A percentile compares a stretch with the other conserved stretches of the same genome.
Evolutionary conservation across 108 stramenopile genomes (phyloP).

Genomic region (Aurantiochytrium sp.): DNA sequence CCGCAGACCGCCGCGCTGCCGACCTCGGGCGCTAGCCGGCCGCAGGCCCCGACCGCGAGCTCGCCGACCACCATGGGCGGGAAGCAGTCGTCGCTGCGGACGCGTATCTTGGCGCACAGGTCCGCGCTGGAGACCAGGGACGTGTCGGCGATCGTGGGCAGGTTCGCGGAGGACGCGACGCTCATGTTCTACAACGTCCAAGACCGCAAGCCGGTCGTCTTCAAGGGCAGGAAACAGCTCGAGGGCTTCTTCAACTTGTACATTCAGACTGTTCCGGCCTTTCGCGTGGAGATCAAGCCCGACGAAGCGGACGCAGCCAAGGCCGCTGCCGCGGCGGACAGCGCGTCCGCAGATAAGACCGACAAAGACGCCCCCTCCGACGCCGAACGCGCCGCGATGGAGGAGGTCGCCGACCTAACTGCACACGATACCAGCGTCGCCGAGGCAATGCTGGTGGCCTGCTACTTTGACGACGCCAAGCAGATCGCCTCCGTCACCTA

Average conservation of each 20-base stretch:
- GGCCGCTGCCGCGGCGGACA: neutral
- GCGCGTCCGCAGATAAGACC: neutral
- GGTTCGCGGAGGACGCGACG: neutral
- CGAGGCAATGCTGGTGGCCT: neutral
- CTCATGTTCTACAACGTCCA: neutral
- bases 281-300: neutral
- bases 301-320: neutral
- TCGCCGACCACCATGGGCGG: neutral
- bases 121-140: neutral
- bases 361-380: neutral
- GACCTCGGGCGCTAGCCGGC: no score
- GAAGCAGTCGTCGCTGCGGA: neutral
- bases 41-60: no score
- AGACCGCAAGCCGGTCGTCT: slow-evolving; percentile 4
- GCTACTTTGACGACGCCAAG: neutral
- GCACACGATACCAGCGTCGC: neutral
- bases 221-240: neutral
- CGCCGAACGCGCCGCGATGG: neutral
- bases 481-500: neutral
- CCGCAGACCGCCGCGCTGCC: no score
- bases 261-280: neutral
- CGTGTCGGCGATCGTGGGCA: neutral
- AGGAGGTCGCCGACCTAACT: neutral
- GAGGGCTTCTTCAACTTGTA: neutral
- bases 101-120: neutral